Percentiles rank a stretch among this genome's conserved stretches.
phyloP scores from a whole-genome alignment of 2,329 filamentous ascomycete species.

The Fusarium floridanum region DNA sequence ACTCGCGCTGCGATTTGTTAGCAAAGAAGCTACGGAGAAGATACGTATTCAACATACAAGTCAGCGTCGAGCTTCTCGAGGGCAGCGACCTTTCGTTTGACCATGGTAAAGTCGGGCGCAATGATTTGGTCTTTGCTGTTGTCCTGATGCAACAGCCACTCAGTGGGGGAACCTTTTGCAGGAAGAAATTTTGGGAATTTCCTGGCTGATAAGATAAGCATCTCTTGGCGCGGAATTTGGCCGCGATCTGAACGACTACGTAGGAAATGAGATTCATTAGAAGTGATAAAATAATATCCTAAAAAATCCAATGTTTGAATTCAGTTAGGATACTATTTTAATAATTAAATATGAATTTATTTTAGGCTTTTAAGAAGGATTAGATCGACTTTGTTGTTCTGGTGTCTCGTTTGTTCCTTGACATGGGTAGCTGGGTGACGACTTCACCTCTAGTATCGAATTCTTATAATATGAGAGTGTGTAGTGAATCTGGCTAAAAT shows the following conservation, averaged over 20 bases:
- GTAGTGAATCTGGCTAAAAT: not conserved
- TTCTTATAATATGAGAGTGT: not conserved
- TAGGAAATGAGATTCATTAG: too few species aligned
- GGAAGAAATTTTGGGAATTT: constrained; percentile 41
- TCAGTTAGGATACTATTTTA: too few species aligned
- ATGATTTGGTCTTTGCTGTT: constrained; percentile 14
- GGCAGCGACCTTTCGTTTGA: constrained; percentile 89
- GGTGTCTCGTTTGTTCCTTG: too few species aligned
- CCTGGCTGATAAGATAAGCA: constrained; percentile 37
- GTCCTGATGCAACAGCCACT: constrained; percentile 14
- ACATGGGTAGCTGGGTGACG: too few species aligned
- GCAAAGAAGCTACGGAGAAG: constrained; percentile 14
- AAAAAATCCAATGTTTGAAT: too few species aligned
- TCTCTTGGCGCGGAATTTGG: constrained; percentile 25
- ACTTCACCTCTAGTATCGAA: not conserved
- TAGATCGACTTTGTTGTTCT: too few species aligned
- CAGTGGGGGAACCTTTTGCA: constrained; percentile 24
- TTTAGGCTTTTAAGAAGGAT: too few species aligned
- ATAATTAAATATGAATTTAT: too few species aligned
- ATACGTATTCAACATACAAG: constrained; percentile 64
- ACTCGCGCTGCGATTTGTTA: constrained; percentile 72
- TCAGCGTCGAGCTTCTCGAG: constrained; percentile 97
- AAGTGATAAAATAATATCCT: too few species aligned
- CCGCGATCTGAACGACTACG: constrained; percentile 12
- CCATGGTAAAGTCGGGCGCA: constrained; percentile 63